phyloP scores from a whole-genome alignment of 2,329 filamentous ascomycete species.

The Xylaria sp. region DNA sequence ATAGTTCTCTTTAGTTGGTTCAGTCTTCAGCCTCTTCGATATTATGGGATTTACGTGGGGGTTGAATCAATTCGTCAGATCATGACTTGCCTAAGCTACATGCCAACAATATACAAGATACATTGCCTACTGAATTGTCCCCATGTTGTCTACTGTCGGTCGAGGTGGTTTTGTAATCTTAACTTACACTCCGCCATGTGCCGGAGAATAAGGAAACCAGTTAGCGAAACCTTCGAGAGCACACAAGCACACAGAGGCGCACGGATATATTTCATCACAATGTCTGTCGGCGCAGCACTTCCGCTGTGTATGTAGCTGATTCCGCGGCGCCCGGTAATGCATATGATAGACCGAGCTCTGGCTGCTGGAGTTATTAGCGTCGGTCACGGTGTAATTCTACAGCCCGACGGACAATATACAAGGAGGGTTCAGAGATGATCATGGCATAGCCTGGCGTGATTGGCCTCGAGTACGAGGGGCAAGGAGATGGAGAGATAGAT shows the following conservation, averaged over 20 bases:
- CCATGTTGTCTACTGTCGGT: neutral
- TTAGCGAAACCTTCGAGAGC: neutral
- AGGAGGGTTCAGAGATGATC: neutral
- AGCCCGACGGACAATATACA: constrained; percentile 9
- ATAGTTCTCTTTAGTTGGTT: neutral
- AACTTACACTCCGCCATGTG: too few species aligned
- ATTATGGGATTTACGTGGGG: neutral
- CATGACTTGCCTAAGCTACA: neutral
- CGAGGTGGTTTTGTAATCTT: neutral
- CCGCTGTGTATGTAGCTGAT: neutral
- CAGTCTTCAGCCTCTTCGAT: neutral
- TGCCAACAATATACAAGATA: neutral
- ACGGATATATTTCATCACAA: neutral
- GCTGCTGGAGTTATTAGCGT: neutral
- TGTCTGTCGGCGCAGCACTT: neutral
- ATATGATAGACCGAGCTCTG: too few species aligned
- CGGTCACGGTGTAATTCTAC: constrained; percentile 4
- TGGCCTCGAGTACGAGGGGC: neutral
- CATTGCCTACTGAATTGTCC: neutral
- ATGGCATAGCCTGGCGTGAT: neutral
- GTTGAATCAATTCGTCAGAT: neutral
- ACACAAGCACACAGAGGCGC: neutral
- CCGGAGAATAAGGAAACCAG: neutral
- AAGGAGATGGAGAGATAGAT: neutral
- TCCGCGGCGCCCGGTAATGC: too few species aligned